Base-by-base conservation (phyloP, 176 grass and related monocot species). In the Coix lacrymajobi region DNA sequence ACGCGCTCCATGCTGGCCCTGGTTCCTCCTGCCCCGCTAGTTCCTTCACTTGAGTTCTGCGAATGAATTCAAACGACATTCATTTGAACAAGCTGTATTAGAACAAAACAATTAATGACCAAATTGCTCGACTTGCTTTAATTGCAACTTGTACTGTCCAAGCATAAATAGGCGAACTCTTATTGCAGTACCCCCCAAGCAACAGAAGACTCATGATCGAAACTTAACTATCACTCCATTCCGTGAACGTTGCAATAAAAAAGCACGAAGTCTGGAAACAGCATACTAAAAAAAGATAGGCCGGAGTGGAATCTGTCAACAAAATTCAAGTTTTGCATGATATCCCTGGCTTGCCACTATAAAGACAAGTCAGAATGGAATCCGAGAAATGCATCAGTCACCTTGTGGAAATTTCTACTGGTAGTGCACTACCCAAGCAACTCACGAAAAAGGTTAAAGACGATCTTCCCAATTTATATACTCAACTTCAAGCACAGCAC, bases 31-130 rank as follows among this genome's bases (percentile, higher is more conserved):
- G 62, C 12, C 4, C 78, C 60, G 6, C 51, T 66, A 34, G 37
- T 61, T 51, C 71, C 83, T 17, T 86, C 66, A 16, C 83, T 71
- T 11, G 71, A 77, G 17, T 72, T n/a, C 88, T 89, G 88, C 24
- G n/a, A 65, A n/a, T n/a, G n/a, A n/a, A 65, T 8, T 54, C 41
- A 81, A 14, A 24, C 24, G 24, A 39, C 24, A 77, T 1, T 36
- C 6, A 32, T 20, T 37, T 76, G 17, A 31, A 44, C 28, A 8
- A 29, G 12, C 20, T 10, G 28, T 31, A 22, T 46, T 46, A 65
- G 17, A 63, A 22, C 57, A 40, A 11, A 37, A 22, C 20, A 7
- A 32, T 19, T 13, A 17, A 17, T 20, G 74, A 62, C 22, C 28
- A n/a, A 77, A 44, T 44, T 44, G 41, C 11, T 44, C 3, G 41